Base-by-base conservation (phyloP, 192 early-diverging fungal genomes). In the Backusella psychrophila region DNA sequence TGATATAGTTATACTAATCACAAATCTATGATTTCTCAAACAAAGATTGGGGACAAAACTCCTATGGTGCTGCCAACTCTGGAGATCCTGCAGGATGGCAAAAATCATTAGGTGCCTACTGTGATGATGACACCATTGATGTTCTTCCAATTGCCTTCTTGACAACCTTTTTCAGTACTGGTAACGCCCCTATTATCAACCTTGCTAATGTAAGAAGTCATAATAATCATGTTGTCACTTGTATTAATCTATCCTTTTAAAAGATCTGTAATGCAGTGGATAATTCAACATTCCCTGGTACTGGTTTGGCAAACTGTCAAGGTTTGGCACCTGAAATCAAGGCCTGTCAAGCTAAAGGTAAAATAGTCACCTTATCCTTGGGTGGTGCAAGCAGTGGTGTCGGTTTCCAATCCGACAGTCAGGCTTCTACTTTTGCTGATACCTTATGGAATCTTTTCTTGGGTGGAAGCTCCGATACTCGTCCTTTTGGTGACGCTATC, bases 281-380 rank as follows among this genome's bases (percentile, higher is more conserved):
- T 74, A 76, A 81, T 17, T 59, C 75, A 2, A 87, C 85, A 5
- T 91, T 90, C 72, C 72, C 87, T 0, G 84, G 84, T 19, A 85
- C 89, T 31, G 34, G 75, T 3, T 71, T 93, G 49, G 84, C 87
- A 49, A 82, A 89, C 70, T 91, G 90, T 72, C 85, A 85, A 9
- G 69, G 82, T 26, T 66, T 94, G 6, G 88, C 82, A 12, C 53
- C 74, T 4, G 91, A 91, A 59, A 92, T 94, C 81, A 84, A 87
- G 65, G 68, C 77, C 35, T 94, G 93, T 78, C 93, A 94, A 77
- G 76, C 78, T n/a, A 77, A 84, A 33, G 93, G 91, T 1, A 92
- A 91, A 41, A 77, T 78, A 4, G 78, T 94, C 3, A 79, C 89
- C 15, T 83, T 92, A 4, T 90, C 90, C 46, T 79, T 93, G 68